Evolutionary conservation across 1,284 basidiomycete genomes (phyloP), one percentile per base, ranked within the genome.

Genomic region (Heimioporus retisporus): DNA sequence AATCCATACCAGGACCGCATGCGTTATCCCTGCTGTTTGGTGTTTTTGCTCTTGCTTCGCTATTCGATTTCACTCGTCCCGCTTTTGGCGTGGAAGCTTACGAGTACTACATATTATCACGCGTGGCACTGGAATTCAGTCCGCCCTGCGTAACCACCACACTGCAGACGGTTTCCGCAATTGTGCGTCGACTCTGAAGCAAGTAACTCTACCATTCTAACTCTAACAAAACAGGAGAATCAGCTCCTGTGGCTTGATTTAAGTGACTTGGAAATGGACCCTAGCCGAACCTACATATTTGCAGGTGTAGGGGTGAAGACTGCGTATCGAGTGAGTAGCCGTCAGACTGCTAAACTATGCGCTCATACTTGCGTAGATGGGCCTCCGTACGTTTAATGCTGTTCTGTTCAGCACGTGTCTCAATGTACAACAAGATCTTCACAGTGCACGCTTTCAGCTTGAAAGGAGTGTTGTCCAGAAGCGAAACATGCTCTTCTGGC

Each of bases 401-500:
- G 28, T 28, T 28, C 28, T 28, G 28, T 28, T 28, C 28, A 28
- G 28, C 28, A 28, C 28, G 28, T 28, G 16, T 56, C 63, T 69
- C 61, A 57, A 46, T 54, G 44, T 23, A 46, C 48, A 43, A 23
- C 14, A 65, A 93, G 91, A 93, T 75, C 82, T 92, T 40, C 87
- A 88, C 69, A 83, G 86, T 62, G 80, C 82, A 15, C 80, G 87
- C 55, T 93, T 91, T 87, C 83, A 86, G 18, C 81, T 90, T 15
- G 81, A 82, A 46, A 79, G 83, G 46, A 75, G 80, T 40, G 79
- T 83, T 57, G 77, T 82, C 19, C 80, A 87, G 61, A 79, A 81
- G 62, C 85, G 91, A 10, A 84, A 82, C 65, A 82, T 82, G 31
- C 80, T 90, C 6, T 92, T 91, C 72, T 93, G 91, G 90, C 87